Conservation (phyloP, 2,329 filamentous ascomycete genomes). For the Cercospora berteroae region DNA sequence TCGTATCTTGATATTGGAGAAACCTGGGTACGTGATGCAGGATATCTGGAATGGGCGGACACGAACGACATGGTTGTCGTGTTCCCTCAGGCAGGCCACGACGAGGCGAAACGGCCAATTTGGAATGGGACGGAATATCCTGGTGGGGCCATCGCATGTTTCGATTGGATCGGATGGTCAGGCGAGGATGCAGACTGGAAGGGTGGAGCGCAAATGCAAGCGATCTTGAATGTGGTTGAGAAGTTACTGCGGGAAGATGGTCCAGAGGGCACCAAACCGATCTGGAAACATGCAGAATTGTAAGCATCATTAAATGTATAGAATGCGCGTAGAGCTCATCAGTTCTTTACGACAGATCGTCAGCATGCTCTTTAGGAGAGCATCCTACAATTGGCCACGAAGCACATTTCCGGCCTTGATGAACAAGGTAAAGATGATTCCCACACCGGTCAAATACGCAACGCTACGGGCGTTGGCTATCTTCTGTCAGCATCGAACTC, state of each 20-base stretch:
- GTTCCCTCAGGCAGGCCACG: conserved; percentile 14
- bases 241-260: not conserved
- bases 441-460: conserved; percentile 26
- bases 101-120: conserved; percentile 4
- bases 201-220: conserved; percentile 14
- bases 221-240: conserved; percentile 13
- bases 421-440: conserved; percentile 30
- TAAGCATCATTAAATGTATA: not conserved
- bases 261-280: not conserved
- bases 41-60: conserved; percentile 16
- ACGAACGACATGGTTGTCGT: conserved; percentile 13
- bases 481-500: not conserved
- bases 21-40: conserved; percentile 4
- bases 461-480: conserved; percentile 16
- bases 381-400: conserved; percentile 15
- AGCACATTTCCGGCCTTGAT: conserved; percentile 33
- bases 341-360: not conserved
- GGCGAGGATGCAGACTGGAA: conserved; percentile 15
- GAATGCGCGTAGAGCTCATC: not conserved
- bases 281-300: not conserved
- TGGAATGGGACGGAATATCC: conserved; percentile 9
- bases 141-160: conserved; percentile 10
- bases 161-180: conserved; percentile 14
- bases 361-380: not conserved
- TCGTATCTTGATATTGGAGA: conserved; percentile 11